Evolutionary conservation across 2,329 filamentous ascomycete genomes (phyloP).

Genomic region (Fusarium nodosum): DNA sequence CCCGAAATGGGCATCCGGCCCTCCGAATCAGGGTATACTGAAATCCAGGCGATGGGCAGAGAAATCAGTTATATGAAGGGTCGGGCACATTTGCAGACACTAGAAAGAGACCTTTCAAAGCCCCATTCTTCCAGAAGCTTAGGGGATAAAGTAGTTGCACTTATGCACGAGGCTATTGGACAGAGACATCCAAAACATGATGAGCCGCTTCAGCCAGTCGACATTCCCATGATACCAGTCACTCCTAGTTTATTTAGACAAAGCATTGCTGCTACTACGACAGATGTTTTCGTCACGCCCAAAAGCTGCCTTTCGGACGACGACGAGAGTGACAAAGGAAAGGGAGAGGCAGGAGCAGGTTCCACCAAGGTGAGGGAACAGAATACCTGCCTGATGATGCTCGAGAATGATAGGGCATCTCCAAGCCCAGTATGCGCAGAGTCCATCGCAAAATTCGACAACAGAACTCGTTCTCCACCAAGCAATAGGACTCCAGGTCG

Average conservation of each 20-base stretch:
- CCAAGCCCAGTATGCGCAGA: conserved; percentile 1
- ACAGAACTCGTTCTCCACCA: not conserved
- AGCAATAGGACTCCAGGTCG: not conserved
- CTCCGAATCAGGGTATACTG: conserved; percentile 41
- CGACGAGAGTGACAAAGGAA: not conserved
- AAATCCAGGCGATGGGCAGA: conserved; percentile 39
- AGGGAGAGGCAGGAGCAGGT: not conserved
- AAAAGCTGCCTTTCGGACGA: conserved; percentile 37
- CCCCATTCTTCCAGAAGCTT: conserved; percentile 35
- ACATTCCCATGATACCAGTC: conserved; percentile 12
- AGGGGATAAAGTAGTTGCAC: conserved; percentile 39
- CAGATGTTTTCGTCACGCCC: conserved; percentile 45
- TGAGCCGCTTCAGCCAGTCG: not conserved
- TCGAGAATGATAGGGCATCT: not conserved
- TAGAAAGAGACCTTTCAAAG: conserved; percentile 5
- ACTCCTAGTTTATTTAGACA: conserved; percentile 34
- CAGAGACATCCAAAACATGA: conserved; percentile 20
- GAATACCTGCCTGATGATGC: not conserved
- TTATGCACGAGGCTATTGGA: conserved; percentile 33
- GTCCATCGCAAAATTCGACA: not conserved
- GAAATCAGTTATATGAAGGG: conserved; percentile 43
- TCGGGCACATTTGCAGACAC: not conserved
- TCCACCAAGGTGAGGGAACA: conserved; percentile 1
- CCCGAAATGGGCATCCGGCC: conserved; percentile 47
- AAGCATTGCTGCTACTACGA: conserved; percentile 36